Evolutionary conservation across 2,329 filamentous ascomycete genomes (phyloP).

Genomic region (Fusarium drepaniforme): DNA sequence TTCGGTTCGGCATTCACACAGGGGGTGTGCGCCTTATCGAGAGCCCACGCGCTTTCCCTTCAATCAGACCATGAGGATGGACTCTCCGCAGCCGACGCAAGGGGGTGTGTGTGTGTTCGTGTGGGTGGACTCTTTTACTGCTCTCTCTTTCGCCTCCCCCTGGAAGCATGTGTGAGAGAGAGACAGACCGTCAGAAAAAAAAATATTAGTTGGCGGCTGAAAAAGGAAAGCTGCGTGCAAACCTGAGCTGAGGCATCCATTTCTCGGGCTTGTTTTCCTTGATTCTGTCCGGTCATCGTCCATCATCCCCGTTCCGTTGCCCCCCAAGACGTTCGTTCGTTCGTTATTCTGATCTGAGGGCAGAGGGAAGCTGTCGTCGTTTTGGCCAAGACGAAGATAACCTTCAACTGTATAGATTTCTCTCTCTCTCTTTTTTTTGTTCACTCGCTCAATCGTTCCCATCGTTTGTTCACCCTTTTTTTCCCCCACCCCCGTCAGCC

Average conservation of each 20-base stretch:
- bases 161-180: conserved; percentile 2
- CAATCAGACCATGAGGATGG: conserved; percentile 12
- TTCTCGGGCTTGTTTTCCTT: not conserved
- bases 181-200: conserved; percentile 12
- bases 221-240: conserved; percentile 12
- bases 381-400: not conserved
- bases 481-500: conserved; percentile 12
- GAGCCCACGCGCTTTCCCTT: not conserved
- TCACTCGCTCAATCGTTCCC: not conserved
- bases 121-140: not conserved
- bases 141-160: not conserved
- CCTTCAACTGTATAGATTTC: not conserved
- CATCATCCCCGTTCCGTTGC: not conserved
- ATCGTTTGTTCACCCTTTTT: not conserved
- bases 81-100: not conserved
- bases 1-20: conserved; percentile 31
- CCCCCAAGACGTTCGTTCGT: not conserved
- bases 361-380: not conserved
- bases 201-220: not conserved
- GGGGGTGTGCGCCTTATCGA: not conserved
- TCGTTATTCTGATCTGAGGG: not conserved
- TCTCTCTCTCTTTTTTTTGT: conserved; percentile 1
- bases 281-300: not conserved
- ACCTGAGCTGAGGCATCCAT: not conserved
- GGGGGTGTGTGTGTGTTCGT: not conserved